phyloP scores from a whole-genome alignment of 2,329 filamentous ascomycete species.

The Hymenotorrendiella dingleyae region DNA sequence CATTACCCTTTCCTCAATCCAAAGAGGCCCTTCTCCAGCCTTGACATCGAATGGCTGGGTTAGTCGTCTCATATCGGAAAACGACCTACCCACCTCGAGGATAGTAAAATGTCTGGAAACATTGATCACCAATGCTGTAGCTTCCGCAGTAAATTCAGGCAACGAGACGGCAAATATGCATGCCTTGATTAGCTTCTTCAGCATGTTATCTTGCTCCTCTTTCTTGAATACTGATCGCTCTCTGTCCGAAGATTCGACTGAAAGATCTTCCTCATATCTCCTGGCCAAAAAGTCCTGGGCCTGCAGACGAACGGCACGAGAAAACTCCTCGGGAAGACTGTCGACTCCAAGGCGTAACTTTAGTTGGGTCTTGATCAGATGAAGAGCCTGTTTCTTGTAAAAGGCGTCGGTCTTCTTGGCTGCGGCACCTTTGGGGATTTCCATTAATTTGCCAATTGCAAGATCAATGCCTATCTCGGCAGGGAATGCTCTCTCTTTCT shows the following conservation, averaged over 20 bases:
- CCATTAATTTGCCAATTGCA: conserved; percentile 82
- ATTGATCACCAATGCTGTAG: conserved; percentile 68
- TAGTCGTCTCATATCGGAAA: conserved; percentile 72
- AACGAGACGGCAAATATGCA: conserved; percentile 80
- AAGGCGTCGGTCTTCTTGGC: conserved; percentile 60
- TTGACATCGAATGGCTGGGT: conserved; percentile 77
- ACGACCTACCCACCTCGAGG: conserved; percentile 79
- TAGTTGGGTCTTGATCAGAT: conserved; percentile 79
- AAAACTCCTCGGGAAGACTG: conserved; percentile 81
- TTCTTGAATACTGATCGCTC: conserved; percentile 84
- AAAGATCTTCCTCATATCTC: conserved; percentile 64
- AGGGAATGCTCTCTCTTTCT: conserved; percentile 82
- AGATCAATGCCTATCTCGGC: conserved; percentile 80
- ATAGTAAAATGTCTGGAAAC: conserved; percentile 87
- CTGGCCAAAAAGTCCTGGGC: conserved; percentile 75
- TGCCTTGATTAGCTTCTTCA: conserved; percentile 86
- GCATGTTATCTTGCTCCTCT: conserved; percentile 69
- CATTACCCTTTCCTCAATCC: conserved; percentile 79
- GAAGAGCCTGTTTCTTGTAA: conserved; percentile 90
- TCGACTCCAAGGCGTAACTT: conserved; percentile 89
- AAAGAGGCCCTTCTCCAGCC: conserved; percentile 79
- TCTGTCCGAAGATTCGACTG: conserved; percentile 70
- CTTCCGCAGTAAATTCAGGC: conserved; percentile 71
- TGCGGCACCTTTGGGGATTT: conserved; percentile 58
- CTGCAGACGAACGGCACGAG: conserved; percentile 77